Conservation (phyloP, 2,329 filamentous ascomycete genomes). For the Claviceps sp. region DNA sequence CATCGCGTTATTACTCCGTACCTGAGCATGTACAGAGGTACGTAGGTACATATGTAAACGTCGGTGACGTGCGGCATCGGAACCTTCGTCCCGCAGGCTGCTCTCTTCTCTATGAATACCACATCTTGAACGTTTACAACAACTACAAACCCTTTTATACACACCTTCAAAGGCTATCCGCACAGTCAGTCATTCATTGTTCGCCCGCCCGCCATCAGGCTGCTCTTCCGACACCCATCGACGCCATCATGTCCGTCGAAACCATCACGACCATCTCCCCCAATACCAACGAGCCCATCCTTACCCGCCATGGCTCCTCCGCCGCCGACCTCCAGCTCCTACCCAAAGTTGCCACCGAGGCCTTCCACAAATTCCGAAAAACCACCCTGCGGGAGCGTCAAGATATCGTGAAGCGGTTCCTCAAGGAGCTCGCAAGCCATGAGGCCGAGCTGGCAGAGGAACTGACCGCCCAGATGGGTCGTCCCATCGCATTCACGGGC, state of each 20-base stretch:
- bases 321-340: conserved; percentile 55
- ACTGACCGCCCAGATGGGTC: conserved; percentile 87
- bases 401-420: conserved; percentile 65
- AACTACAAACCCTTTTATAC: no score
- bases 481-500: conserved; percentile 75
- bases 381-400: conserved; percentile 65
- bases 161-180: no score
- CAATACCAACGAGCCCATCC: conserved; percentile 70
- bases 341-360: conserved; percentile 57
- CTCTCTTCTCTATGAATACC: no score
- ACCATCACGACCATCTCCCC: conserved; percentile 73
- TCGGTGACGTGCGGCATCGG: no score
- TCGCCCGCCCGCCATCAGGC: not conserved
- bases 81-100: no score
- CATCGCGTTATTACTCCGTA: no score
- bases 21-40: no score
- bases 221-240: not conserved
- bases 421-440: conserved; percentile 55
- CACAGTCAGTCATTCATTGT: no score
- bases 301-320: conserved; percentile 65
- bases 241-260: conserved; percentile 45
- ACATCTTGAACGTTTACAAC: no score
- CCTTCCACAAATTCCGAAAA: conserved; percentile 65
- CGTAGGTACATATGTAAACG: no score
- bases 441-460: conserved; percentile 74